phyloP scores from a whole-genome alignment of 1,139 yeast genomes.

The Hemisphaericaspora subhashii region DNA sequence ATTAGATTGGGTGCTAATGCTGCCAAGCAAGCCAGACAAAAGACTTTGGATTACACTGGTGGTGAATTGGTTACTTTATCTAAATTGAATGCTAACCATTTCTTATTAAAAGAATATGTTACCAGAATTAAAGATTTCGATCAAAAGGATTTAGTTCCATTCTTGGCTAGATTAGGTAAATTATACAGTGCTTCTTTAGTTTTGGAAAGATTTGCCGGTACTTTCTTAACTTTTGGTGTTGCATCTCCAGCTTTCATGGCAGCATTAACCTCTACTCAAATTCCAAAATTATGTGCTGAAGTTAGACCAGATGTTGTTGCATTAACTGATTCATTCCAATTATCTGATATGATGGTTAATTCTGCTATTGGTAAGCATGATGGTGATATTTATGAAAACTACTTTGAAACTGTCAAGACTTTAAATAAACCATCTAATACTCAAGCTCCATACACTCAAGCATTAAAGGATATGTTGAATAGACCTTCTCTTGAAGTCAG shows the following conservation, averaged over 20 bases:
- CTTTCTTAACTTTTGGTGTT: slow-evolving; percentile 40
- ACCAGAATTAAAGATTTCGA: slow-evolving; percentile 24
- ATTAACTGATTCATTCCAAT: slow-evolving; percentile 50
- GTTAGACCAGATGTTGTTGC: slow-evolving; percentile 48
- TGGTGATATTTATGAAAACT: slow-evolving; percentile 49
- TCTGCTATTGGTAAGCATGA: slow-evolving; percentile 45
- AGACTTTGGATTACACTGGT: slow-evolving; percentile 50
- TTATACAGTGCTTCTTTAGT: slow-evolving; percentile 32
- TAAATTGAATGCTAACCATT: slow-evolving; percentile 49
- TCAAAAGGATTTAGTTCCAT: slow-evolving; percentile 24
- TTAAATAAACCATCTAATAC: slow-evolving; percentile 35
- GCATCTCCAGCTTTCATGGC: slow-evolving; percentile 35
- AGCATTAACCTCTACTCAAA: slow-evolving; percentile 30
- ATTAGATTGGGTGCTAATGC: slow-evolving; percentile 40
- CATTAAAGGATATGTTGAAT: slow-evolving; percentile 37
- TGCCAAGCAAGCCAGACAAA: slow-evolving; percentile 28
- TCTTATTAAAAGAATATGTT: slow-evolving; percentile 33
- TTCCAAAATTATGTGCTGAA: slow-evolving; percentile 37
- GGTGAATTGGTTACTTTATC: slow-evolving; percentile 60
- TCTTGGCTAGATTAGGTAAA: slow-evolving; percentile 28
- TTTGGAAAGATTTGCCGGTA: slow-evolving; percentile 39
- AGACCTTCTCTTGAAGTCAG: slow-evolving; percentile 39
- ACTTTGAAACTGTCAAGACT: slow-evolving; percentile 38
- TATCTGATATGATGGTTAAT: slow-evolving; percentile 44
- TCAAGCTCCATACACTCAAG: slow-evolving; percentile 43